Base-by-base conservation (phyloP, 179 eudicot species). In the Monotropa hypopitys region DNA sequence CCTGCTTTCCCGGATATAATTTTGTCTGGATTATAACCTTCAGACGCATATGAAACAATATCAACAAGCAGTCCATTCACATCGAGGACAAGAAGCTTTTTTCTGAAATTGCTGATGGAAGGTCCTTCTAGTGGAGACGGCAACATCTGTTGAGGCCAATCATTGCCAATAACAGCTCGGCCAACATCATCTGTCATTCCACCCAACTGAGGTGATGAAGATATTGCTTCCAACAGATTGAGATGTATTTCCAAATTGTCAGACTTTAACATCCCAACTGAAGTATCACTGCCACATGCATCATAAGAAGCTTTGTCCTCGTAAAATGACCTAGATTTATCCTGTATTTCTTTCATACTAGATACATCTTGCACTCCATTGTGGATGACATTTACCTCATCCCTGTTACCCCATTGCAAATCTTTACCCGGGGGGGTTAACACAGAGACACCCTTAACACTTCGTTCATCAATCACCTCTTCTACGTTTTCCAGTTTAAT, bases 41-140 rank as follows among this genome's bases (percentile, higher is more conserved):
- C 72, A 70, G 81, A 74, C 47, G 76, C 84, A 40, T 66, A 30
- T 0, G 77, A 33, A 76, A 84, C 86, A 80, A 92, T 83, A 79
- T 92, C 91, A 49, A 83, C 92, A 83, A 92, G 87, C 46, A 92
- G 38, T 47, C 97, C 97, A 85, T 92, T 92, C 71, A 92, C 80
- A 82, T 92, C 97, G 65, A 92, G 92, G 50, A 92, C 89, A 61
- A 92, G 89, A 85, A 92, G 97, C 84, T 88, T 92, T 80, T 74
- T 88, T 79, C 73, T 77, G 3, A 70, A 68, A 57, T 45, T 46
- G 57, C 35, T 70, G 63, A 20, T 15, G 50, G 61, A 71, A 38
- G 76, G 70, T 76, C 79, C 65, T 74, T 61, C 83, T 2, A 66
- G 72, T 33, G 53, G 51, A 7, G 42, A 18, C 35, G 16, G 81